A percentile compares a stretch with the other conserved stretches of the same genome.
phyloP scores from a whole-genome alignment of 306 rosid genomes.

The Quercus cerris region DNA sequence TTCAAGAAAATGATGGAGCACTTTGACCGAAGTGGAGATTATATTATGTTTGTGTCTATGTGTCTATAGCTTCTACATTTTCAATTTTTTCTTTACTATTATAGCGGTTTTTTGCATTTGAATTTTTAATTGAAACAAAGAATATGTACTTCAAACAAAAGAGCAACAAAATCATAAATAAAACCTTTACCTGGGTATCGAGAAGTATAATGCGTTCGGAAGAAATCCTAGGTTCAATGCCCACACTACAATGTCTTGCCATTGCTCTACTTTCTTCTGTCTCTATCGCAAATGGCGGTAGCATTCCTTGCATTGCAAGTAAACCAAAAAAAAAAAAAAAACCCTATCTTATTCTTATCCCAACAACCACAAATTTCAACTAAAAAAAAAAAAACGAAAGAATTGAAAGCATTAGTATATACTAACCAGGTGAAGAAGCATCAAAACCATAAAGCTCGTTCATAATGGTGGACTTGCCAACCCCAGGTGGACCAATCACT shows the following conservation, averaged over 20 bases:
- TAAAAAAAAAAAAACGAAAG: neutral
- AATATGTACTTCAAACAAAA: neutral
- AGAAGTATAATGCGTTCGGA: constrained; percentile 83
- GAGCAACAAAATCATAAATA: neutral
- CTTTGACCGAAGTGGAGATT: no score
- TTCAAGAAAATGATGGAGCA: no score
- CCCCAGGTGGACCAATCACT: constrained; percentile 83
- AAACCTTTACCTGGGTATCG: constrained; percentile 64
- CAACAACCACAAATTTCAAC: no score
- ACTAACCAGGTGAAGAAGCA: constrained; percentile 70
- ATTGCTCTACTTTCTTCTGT: constrained; percentile 69
- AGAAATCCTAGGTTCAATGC: constrained; percentile 85
- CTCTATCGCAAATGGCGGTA: constrained; percentile 65
- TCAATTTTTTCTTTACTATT: no score
- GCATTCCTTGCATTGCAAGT: constrained; percentile 48
- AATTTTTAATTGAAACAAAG: no score
- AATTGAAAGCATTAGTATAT: neutral
- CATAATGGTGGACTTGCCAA: constrained; percentile 85
- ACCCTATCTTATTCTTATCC: no score
- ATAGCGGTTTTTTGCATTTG: no score
- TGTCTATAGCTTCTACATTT: no score
- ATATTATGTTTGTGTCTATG: no score
- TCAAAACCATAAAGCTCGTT: constrained; percentile 85
- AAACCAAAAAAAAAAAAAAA: neutral
- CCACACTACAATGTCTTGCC: constrained; percentile 84